phyloP scores from a whole-genome alignment of 306 rosid species.

The Cicer cuneatum region DNA sequence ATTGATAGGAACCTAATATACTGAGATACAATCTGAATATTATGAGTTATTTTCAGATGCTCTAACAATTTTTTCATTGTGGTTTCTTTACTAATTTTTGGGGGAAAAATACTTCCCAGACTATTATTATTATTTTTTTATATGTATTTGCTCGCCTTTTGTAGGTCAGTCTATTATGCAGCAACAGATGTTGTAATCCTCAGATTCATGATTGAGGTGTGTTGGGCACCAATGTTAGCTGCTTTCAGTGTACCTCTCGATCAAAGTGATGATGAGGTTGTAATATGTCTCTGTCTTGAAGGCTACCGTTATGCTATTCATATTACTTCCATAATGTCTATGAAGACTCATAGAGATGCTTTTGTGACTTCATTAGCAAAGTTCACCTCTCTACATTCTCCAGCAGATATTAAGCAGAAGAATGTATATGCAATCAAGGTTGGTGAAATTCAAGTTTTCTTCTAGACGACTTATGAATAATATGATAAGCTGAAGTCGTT shows the following conservation, averaged over 20 bases:
- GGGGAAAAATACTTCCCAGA: not conserved
- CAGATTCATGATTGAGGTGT: slow-evolving; percentile 94
- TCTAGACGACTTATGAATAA: slow-evolving; percentile 32
- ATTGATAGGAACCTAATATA: too few relatives aligned
- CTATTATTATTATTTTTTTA: slow-evolving; percentile 1
- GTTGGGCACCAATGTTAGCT: slow-evolving; percentile 99
- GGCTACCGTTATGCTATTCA: slow-evolving; percentile 95
- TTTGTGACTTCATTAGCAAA: slow-evolving; percentile 97
- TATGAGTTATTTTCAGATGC: slow-evolving; percentile 3
- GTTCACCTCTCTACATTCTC: slow-evolving; percentile 96
- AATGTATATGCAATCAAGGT: slow-evolving; percentile 96
- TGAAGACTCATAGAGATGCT: slow-evolving; percentile 99
- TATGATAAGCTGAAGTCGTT: slow-evolving; percentile 20
- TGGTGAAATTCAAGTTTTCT: slow-evolving; percentile 50
- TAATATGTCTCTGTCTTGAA: slow-evolving; percentile 86
- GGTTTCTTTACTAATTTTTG: slow-evolving; percentile 10
- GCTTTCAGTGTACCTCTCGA: slow-evolving; percentile 99
- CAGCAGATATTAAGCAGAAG: slow-evolving; percentile 96
- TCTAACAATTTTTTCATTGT: slow-evolving; percentile 2
- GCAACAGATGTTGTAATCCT: slow-evolving; percentile 94
- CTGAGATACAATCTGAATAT: not conserved
- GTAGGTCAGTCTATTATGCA: slow-evolving; percentile 95
- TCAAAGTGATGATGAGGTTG: slow-evolving; percentile 92
- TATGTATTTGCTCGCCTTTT: slow-evolving; percentile 48
- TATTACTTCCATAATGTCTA: slow-evolving; percentile 92